Conservation (phyloP, 495 filamentous ascomycete species). For the Parachaetomium inaequale region DNA sequence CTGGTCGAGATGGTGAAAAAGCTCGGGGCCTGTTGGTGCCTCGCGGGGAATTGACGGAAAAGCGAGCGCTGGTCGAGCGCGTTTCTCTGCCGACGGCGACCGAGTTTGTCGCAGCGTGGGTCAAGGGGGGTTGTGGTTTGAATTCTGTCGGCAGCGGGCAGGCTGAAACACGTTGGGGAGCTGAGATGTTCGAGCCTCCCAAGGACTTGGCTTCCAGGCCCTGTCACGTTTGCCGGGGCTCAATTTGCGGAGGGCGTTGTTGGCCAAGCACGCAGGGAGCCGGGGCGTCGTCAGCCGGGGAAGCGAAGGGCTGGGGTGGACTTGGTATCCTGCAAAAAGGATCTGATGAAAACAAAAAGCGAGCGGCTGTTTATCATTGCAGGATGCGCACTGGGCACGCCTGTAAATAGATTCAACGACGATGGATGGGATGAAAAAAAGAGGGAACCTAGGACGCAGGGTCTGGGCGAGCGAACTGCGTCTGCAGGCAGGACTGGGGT, state of each 20-base stretch:
- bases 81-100: conserved; percentile 2
- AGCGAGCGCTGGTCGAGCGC: neutral
- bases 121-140: conserved; percentile 29
- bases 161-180: conserved; percentile 47
- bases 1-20: conserved; percentile 8
- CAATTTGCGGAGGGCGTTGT: conserved; percentile 4
- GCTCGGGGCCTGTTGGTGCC: conserved; percentile 15
- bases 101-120: conserved; percentile 21
- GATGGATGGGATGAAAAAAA: conserved; percentile 12
- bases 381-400: neutral
- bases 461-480: neutral
- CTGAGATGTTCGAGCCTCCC: conserved; percentile 37
- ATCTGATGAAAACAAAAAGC: neutral
- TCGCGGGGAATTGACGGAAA: conserved; percentile 10
- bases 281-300: neutral
- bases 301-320: neutral
- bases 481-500: neutral
- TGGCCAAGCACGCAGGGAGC: neutral
- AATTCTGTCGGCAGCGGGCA: conserved; percentile 33
- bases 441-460: conserved; percentile 16
- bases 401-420: neutral
- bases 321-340: neutral
- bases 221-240: conserved; percentile 13
- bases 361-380: too few species aligned
- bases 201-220: conserved; percentile 27